Base-by-base conservation (phyloP, 2,329 filamentous ascomycete species). In the Ophiocordyceps sinensis region DNA sequence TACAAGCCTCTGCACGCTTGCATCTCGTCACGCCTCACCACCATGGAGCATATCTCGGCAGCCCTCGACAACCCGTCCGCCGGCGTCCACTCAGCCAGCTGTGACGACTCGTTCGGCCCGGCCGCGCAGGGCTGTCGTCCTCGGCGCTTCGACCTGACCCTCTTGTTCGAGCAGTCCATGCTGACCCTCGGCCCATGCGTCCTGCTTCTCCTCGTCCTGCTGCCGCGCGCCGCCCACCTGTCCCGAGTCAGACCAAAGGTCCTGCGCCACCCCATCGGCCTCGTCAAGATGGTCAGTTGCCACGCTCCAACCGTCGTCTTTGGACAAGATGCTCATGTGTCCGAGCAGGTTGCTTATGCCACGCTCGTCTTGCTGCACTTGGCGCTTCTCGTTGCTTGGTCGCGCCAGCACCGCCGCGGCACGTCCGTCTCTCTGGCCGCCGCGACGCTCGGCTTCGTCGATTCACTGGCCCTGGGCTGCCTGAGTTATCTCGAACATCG, bases 401-500 rank as follows among this genome's bases (percentile, higher is more conserved):
- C 34, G 15, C 9, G 9, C 34, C 11, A 36, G 15, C 7, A 11
- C 34, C 15, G 17, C 3, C 12, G 6, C 11, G 19, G 11, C 6
- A 44, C 6, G 3, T 26, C 17, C 23, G 29, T 38, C 14, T 31
- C 41, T 1, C 8, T 42, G 29, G 37, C 53, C 2, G 45, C 49
- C 21, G 36, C 53, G 1, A 41, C 45, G 0, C 45, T 66, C 14
- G 57, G 56, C 4, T 45, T 56, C 5, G 41, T 54, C 12, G 50
- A 51, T 12, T 46, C 51, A 8, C 19, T 57, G 14, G 43, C 44
- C 11, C 40, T 60, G 28, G 38, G 44, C 3, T 31, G 49, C 0
- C 44, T 62, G 13, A 59, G 55, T 1, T 58, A 53, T 37, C 10
- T 45, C 2, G 57, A 61, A 39, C 60, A 63, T 41, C 43, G 41